Base-by-base conservation (phyloP, 2,329 filamentous ascomycete species). In the Aspergillus candidus region DNA sequence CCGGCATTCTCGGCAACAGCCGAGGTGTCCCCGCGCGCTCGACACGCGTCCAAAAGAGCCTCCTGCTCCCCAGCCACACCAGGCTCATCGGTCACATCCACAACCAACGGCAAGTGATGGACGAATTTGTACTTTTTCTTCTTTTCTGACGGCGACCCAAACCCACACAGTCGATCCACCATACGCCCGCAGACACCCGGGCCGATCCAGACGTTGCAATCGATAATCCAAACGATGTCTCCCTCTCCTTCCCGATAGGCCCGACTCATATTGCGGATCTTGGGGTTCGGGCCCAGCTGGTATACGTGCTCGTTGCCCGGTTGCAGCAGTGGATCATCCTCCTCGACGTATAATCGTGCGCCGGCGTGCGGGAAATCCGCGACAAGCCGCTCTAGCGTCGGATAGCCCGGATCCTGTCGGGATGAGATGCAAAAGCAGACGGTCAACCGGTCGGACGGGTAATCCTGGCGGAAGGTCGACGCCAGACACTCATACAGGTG, bases 201-300 rank as follows among this genome's bases (percentile, higher is more conserved):
- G 5, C 81, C 81, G 31, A 96, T 77, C 93, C 94, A 98, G 40
- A 98, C 82, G 60, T 98, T 98, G 71, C 90, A 96, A 68, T 98
- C 93, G 14, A 94, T 78, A 40, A 96, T 83, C 93, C 93, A 98
- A 15, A 98, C 76, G 18, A 97, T 77, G 60, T 96, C 89, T 1
- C 86, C 84, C 51, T 84, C 83, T 2, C 89, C 88, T 61, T 97
- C 90, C 22, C 89, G 75, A 62, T 96, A 98, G 2, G 88, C 90
- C 35, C 88, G 80, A 63, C 90, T 96, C 75, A 97, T 88, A 64
- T 98, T 98, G 40, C 93, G 78, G 56, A 98, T 94, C 72, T 98
- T 98, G n/a, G 93, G 93, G 60, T 98, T 98, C 1, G 93, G 93
- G 0, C 94, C 94, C 44, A 97, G 75, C 44, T 79, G 76, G 50